Evolutionary conservation across 2,329 filamentous ascomycete species (phyloP).

Genomic region (Diaporthe sp.): DNA sequence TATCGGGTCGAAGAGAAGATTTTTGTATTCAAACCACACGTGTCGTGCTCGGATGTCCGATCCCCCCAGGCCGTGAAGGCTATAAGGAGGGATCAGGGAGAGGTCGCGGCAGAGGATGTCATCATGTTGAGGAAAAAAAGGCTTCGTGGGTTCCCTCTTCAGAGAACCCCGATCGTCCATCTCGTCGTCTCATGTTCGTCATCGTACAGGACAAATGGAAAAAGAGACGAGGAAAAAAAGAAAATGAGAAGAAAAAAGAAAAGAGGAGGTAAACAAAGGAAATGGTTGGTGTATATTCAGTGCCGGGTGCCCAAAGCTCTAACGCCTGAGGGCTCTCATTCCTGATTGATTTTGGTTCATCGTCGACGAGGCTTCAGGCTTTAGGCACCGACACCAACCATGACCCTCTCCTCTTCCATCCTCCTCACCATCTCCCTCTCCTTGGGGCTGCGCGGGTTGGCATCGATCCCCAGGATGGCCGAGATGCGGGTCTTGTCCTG

Average conservation of each 20-base stretch:
- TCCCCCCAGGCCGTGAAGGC: slow-evolving; percentile 19
- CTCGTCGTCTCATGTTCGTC: slow-evolving; percentile 25
- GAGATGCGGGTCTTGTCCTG: slow-evolving; percentile 74
- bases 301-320: slow-evolving; percentile 26
- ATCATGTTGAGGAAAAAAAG: background rate
- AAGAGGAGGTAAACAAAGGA: slow-evolving; percentile 27
- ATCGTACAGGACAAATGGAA: slow-evolving; percentile 26
- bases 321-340: slow-evolving; percentile 31
- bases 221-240: too few relatives aligned
- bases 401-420: slow-evolving; percentile 65
- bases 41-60: background rate
- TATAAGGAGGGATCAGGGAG: slow-evolving; percentile 17
- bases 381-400: slow-evolving; percentile 52
- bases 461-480: slow-evolving; percentile 72
- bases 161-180: background rate
- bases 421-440: slow-evolving; percentile 71
- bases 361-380: background rate
- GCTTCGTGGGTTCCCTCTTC: slow-evolving; percentile 1
- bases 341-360: background rate
- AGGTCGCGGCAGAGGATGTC: background rate
- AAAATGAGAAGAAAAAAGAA: background rate
- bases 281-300: slow-evolving; percentile 29
- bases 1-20: slow-evolving; percentile 29
- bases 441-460: slow-evolving; percentile 69
- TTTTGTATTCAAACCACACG: slow-evolving; percentile 12